phyloP scores from a whole-genome alignment of 768 basidiomycete species.

The Strobilomyces echinocephalus region DNA sequence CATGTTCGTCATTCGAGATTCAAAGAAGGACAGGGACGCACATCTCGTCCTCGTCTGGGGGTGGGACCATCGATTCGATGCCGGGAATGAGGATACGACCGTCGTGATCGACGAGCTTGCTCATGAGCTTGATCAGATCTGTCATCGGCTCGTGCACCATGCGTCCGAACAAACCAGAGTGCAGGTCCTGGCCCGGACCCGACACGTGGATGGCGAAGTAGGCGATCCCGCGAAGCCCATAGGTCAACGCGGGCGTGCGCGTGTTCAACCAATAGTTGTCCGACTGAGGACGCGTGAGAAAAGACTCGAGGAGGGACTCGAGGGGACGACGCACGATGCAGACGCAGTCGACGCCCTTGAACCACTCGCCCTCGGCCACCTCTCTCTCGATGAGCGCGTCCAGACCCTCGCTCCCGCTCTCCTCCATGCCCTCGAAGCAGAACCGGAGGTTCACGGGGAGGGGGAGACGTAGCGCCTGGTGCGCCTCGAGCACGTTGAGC shows the following conservation, averaged over 20 bases:
- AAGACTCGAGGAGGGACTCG: too few species aligned
- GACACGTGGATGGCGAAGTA: conserved; percentile 82
- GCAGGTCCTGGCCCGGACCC: conserved; percentile 82
- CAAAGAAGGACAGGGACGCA: conserved; percentile 24
- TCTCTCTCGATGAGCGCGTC: conserved; percentile 82
- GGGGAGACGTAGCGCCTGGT: conserved; percentile 55
- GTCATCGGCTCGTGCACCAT: conserved; percentile 92
- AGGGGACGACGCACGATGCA: conserved; percentile 66
- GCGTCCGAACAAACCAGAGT: conserved; percentile 83
- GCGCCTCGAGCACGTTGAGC: conserved; percentile 87
- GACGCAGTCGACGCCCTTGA: conserved; percentile 84
- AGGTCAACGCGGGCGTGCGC: conserved; percentile 75
- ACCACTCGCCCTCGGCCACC: conserved; percentile 66
- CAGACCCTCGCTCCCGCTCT: conserved; percentile 85
- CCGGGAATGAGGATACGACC: conserved; percentile 90
- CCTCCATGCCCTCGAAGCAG: conserved; percentile 98
- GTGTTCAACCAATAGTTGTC: conserved; percentile 95
- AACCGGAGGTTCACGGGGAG: conserved; percentile 88
- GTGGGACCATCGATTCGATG: conserved; percentile 77
- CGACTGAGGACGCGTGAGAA: conserved; percentile 40
- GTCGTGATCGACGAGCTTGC: conserved; percentile 71
- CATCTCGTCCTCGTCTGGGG: conserved; percentile 70
- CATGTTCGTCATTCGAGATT: too few species aligned
- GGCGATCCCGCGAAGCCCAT: conserved; percentile 81
- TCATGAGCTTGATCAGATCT: conserved; percentile 78